Base-by-base conservation (phyloP, 2,329 filamentous ascomycete genomes). In the Tympanopsis confertula region DNA sequence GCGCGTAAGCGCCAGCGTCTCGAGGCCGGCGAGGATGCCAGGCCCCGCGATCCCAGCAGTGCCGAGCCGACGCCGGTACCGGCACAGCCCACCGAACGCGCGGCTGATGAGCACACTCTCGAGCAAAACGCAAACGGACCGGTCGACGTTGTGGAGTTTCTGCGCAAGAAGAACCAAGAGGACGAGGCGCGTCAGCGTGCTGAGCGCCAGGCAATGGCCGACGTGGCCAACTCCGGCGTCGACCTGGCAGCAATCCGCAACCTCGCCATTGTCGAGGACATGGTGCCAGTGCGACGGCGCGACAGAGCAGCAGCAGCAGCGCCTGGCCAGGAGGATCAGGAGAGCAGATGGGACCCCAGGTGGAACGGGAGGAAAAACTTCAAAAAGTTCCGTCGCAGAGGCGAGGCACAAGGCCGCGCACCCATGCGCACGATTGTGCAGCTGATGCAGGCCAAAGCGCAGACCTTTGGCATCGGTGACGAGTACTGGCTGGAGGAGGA, bases 331-430 rank as follows among this genome's bases (percentile, higher is more conserved):
- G 56, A 56, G 22, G 59, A 68, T 14, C 74, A 78, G n/a, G 22
- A 26, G 22, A 67, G 69, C 4, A 70, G 85, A 29, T 95, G 89
- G 88, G 75, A 95, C 46, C 78, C 86, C 1, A 70, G 69, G 28
- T 98, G 91, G 91, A 94, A 95, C 53, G 91, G 89, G 1, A 72
- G 89, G 32, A 89, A 86, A 58, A 96, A 98, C 52, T 98, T 94
- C 63, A 98, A 98, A 57, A 83, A 77, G 48, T 98, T 98, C 52
- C 68, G 70, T 17, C 68, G 66, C 39, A 67, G 74, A 38, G 78
- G 74, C 18, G 71, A 71, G 15, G 45, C 46, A 4, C 44, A 50
- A 2, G 62, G 68, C 4, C 55, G 68, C 13, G 54, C 59, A 3
- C 54, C 59, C 2, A 56, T 62, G 19, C 62, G 61, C 39, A 62